Evolutionary conservation across 495 filamentous ascomycete genomes (phyloP).

Genomic region (Tuber aestivum): DNA sequence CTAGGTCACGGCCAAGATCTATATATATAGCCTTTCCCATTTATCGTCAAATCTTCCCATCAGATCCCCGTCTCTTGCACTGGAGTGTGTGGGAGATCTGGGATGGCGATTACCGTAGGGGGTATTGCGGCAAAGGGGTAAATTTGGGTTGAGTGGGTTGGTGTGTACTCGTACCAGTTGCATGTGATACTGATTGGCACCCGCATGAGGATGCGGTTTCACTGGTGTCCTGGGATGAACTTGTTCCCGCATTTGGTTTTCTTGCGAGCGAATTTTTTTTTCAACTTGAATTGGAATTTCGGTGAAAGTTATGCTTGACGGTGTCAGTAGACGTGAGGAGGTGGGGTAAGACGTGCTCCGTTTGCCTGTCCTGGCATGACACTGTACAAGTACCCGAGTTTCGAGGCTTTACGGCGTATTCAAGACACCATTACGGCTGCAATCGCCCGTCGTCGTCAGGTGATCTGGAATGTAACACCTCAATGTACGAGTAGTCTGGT

Average conservation of each 20-base stretch:
- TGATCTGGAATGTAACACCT: background rate
- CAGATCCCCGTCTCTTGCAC: background rate
- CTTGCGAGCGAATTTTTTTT: background rate
- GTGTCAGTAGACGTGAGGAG: too few species aligned
- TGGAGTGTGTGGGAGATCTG: too few species aligned
- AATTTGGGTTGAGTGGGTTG: too few species aligned
- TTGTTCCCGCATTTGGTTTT: background rate
- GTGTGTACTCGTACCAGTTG: background rate
- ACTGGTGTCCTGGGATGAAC: background rate
- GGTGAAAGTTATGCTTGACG: background rate
- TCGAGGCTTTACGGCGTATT: background rate
- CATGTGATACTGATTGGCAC: background rate
- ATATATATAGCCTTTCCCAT: background rate
- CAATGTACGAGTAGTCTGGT: background rate
- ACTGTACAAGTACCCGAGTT: too few species aligned
- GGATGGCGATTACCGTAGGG: too few species aligned
- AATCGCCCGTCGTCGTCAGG: background rate
- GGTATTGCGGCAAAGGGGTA: too few species aligned
- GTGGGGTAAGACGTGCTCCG: too few species aligned
- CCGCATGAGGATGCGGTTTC: background rate
- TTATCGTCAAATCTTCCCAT: background rate
- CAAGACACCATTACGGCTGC: background rate
- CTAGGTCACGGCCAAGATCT: background rate
- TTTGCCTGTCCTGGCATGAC: too few species aligned
- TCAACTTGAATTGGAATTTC: background rate